Evolutionary conservation across 2,329 filamentous ascomycete genomes (phyloP).

Genomic region (Colletotrichum higginsianum): DNA sequence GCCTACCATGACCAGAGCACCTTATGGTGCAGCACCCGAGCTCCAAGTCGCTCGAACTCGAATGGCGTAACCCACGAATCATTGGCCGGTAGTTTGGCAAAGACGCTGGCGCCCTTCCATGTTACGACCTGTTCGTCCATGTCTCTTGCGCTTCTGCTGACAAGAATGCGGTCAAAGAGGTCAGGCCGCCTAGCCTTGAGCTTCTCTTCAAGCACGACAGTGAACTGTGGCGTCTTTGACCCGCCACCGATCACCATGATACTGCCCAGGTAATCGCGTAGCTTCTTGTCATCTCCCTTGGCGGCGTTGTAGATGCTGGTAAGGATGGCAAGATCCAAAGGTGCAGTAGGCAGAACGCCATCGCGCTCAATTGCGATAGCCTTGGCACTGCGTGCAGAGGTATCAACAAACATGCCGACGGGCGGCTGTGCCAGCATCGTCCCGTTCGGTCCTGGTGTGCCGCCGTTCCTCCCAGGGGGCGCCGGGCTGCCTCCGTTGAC

Average conservation of each 20-base stretch:
- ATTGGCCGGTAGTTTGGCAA: conserved; percentile 91
- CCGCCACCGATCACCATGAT: conserved; percentile 94
- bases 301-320: conserved; percentile 90
- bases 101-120: conserved; percentile 98
- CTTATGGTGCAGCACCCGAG: conserved; percentile 88
- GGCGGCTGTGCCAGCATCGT: conserved; percentile 53
- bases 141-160: conserved; percentile 84
- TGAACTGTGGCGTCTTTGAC: conserved; percentile 84
- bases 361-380: conserved; percentile 80
- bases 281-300: conserved; percentile 91
- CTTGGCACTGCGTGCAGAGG: conserved; percentile 65
- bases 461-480: conserved; percentile 64
- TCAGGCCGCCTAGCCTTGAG: conserved; percentile 78
- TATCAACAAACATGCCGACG: conserved; percentile 65
- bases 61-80: conserved; percentile 93
- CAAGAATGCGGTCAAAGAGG: conserved; percentile 72
- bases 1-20: conserved; percentile 73
- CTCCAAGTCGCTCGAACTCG: conserved; percentile 90
- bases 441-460: conserved; percentile 57
- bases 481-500: conserved; percentile 67
- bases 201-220: conserved; percentile 85
- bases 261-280: conserved; percentile 88
- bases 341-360: conserved; percentile 83
- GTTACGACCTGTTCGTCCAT: conserved; percentile 97
- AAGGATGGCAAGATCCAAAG: conserved; percentile 91